Evolutionary conservation across 352 stramenopile genomes (phyloP).

Genomic region (Phytophthora lateralis): DNA sequence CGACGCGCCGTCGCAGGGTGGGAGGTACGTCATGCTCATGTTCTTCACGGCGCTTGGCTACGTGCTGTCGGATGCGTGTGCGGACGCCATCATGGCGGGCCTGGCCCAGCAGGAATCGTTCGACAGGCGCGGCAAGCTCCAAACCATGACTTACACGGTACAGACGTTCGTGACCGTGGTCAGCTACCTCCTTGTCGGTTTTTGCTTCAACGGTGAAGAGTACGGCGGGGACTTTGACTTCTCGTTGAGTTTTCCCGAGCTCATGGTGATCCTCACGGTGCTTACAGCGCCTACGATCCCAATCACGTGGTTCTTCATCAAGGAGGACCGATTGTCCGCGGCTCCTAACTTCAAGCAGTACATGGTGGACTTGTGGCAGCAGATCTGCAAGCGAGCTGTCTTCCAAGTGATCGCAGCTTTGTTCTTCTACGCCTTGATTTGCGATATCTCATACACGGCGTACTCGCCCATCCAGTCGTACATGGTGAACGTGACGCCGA

Average conservation of each 20-base stretch:
- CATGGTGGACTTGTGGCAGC: constrained; percentile 36
- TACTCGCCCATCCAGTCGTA: constrained; percentile 39
- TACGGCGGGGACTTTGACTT: constrained; percentile 51
- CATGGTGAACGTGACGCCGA: constrained; percentile 33
- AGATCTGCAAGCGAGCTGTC: constrained; percentile 45
- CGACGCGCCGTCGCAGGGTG: constrained; percentile 36
- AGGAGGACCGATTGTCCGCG: constrained; percentile 25
- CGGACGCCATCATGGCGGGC: constrained; percentile 56
- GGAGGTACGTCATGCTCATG: constrained; percentile 50
- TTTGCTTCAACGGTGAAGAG: constrained; percentile 49
- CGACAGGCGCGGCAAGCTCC: constrained; percentile 47
- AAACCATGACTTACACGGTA: constrained; percentile 54
- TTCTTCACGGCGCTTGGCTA: constrained; percentile 52
- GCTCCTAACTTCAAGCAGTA: constrained; percentile 38
- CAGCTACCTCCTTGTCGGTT: constrained; percentile 44
- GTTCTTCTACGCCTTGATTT: constrained; percentile 42
- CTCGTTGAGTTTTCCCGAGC: constrained; percentile 34
- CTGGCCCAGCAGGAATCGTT: constrained; percentile 56
- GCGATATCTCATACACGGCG: constrained; percentile 31
- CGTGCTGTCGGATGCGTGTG: constrained; percentile 50
- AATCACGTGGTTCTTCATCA: constrained; percentile 52
- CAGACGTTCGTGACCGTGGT: constrained; percentile 45
- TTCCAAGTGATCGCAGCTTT: constrained; percentile 53
- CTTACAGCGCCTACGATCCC: constrained; percentile 46
- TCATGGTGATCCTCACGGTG: constrained; percentile 43